Evolutionary conservation across 2,329 filamentous ascomycete species (phyloP).

Genomic region (Cadophora sp.): DNA sequence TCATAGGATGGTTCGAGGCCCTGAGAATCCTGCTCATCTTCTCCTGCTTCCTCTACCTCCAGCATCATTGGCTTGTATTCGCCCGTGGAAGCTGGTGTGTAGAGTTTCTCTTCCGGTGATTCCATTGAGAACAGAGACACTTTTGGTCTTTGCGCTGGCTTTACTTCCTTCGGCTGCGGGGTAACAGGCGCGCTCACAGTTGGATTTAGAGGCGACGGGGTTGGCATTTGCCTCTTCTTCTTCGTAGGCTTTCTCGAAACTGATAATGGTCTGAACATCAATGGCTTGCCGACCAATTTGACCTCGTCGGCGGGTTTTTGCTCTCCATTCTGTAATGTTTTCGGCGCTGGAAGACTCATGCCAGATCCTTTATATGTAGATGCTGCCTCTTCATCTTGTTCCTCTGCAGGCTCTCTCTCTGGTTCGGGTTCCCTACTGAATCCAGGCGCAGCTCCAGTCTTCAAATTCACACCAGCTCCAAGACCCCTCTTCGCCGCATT

Average conservation of each 20-base stretch:
- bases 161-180: slow-evolving; percentile 37
- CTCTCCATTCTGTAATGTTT: slow-evolving; percentile 60
- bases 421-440: slow-evolving; percentile 69
- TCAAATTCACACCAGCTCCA: slow-evolving; percentile 71
- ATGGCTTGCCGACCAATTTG: slow-evolving; percentile 76
- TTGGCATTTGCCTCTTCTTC: slow-evolving; percentile 56
- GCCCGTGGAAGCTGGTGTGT: slow-evolving; percentile 29
- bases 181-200: slow-evolving; percentile 35
- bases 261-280: slow-evolving; percentile 89
- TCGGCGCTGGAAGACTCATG: slow-evolving; percentile 52
- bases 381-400: slow-evolving; percentile 37
- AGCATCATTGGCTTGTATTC: slow-evolving; percentile 64
- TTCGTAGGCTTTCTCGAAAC: slow-evolving; percentile 78
- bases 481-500: slow-evolving; percentile 42
- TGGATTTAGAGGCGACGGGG: slow-evolving; percentile 23
- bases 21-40: slow-evolving; percentile 29
- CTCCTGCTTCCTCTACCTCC: slow-evolving; percentile 39
- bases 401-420: slow-evolving; percentile 36
- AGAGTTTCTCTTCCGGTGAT: slow-evolving; percentile 44
- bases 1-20: slow-evolving; percentile 40
- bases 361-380: slow-evolving; percentile 39
- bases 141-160: slow-evolving; percentile 59
- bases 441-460: slow-evolving; percentile 82
- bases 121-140: slow-evolving; percentile 74
- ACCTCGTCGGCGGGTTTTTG: slow-evolving; percentile 66